Percentiles rank a stretch among this genome's conserved stretches.
Evolutionary conservation across 2,329 filamentous ascomycete species (phyloP).

Genomic region (Grosmannia clavigera): DNA sequence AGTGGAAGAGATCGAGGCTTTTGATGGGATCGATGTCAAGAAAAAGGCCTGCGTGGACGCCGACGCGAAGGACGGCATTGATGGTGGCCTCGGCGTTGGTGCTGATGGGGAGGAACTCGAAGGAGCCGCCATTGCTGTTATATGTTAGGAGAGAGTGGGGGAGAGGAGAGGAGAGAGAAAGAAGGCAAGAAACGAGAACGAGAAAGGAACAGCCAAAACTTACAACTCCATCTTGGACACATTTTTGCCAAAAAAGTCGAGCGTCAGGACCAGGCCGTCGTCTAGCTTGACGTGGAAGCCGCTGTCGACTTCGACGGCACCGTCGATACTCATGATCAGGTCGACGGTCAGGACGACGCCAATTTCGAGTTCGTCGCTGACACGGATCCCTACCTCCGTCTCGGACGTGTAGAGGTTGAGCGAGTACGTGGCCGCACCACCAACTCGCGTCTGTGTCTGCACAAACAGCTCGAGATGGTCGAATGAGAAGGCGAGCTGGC

Average conservation of each 20-base stretch:
- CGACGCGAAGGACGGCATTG: constrained; percentile 33
- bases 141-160: not conserved
- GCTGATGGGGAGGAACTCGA: constrained; percentile 44
- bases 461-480: constrained; percentile 41
- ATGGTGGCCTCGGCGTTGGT: constrained; percentile 29
- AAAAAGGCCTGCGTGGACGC: constrained; percentile 30
- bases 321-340: constrained; percentile 35
- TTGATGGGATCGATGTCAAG: constrained; percentile 13
- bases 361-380: constrained; percentile 27
- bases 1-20: constrained; percentile 8
- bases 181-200: not conserved
- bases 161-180: not conserved
- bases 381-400: constrained; percentile 27
- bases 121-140: constrained; percentile 35
- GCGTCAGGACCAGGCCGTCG: constrained; percentile 32
- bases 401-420: constrained; percentile 36
- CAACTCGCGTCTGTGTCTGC: constrained; percentile 29
- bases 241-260: constrained; percentile 36
- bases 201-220: constrained; percentile 14
- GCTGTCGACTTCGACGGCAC: constrained; percentile 34
- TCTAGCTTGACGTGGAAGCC: constrained; percentile 44
- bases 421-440: constrained; percentile 29
- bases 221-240: constrained; percentile 37
- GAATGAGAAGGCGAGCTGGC: constrained; percentile 32
- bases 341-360: constrained; percentile 38